Conservation (phyloP, 352 stramenopile genomes). For the Pythium guiyangense region DNA sequence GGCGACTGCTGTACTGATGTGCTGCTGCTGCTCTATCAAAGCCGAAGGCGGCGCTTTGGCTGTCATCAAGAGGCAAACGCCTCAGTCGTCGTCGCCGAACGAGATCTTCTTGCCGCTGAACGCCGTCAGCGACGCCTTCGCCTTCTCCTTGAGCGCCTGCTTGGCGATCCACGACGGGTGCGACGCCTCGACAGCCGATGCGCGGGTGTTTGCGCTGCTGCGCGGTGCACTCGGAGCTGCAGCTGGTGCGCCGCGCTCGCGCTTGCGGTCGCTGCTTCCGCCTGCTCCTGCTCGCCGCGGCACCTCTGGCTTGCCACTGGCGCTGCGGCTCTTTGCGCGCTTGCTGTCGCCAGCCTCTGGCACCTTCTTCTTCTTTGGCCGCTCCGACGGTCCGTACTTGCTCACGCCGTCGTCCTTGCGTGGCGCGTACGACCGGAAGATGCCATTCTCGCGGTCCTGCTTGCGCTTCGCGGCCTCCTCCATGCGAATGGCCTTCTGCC, state of each 20-base stretch:
- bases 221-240: conserved; percentile 2
- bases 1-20: neutral
- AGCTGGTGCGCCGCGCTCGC: conserved; percentile 19
- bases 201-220: neutral
- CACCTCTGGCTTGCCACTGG: neutral
- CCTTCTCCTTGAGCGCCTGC: conserved; percentile 79
- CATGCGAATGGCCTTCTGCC: conserved; percentile 70
- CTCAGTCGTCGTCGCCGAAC: conserved; percentile 39
- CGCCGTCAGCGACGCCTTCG: conserved; percentile 58
- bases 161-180: conserved; percentile 81
- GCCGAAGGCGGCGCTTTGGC: neutral
- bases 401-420: conserved; percentile 14
- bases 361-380: conserved; percentile 67
- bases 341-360: conserved; percentile 16
- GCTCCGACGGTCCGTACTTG: conserved; percentile 75
- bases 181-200: conserved; percentile 20
- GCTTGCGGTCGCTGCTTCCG: conserved; percentile 1
- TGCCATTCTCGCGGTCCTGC: conserved; percentile 35
- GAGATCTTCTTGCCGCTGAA: conserved; percentile 85
- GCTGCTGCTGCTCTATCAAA: neutral
- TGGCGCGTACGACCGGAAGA: conserved; percentile 31
- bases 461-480: conserved; percentile 53
- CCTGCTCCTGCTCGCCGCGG: conserved; percentile 8
- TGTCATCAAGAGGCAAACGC: too few relatives aligned
- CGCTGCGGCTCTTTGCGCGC: neutral